Base-by-base conservation (phyloP, 2,329 filamentous ascomycete genomes). In the Fonsecaea erecta region DNA sequence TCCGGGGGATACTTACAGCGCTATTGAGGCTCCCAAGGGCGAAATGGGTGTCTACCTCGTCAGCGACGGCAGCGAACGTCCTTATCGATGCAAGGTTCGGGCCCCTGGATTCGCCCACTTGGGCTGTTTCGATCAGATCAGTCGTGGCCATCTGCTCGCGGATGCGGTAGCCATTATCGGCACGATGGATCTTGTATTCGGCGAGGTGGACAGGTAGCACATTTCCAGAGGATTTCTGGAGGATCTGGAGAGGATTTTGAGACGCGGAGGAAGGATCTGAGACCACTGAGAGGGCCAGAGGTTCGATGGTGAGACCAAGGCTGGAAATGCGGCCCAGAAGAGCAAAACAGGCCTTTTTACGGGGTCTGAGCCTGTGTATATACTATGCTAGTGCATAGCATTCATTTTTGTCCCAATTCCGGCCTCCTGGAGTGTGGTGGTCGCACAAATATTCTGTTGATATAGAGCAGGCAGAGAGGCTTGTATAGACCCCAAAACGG, bases 11-110 rank as follows among this genome's bases (percentile, higher is more conserved):
- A 99, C 95, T 5, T 99, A 99, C 85, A 93, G 90, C 53, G 94
- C 90, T 68, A 99, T 99, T 71, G 95, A 99, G 84, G 95, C 96
- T n/a, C 95, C 95, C 67, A 99, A 99, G 89, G 95, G 95, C 74
- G 95, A 99, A 84, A 99, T 99, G 95, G 95, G 90, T 78, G 95
- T 99, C 52, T 99, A 90, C 78, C 82, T 99, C 58, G 95, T 99
- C 75, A 96, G 91, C 77, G 95, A 99, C 77, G 95, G 95, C 70
- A 95, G 89, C 77, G 95, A 99, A 86, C 86, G 95, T 75, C 95
- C 95, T 53, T 99, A 99, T 83, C 87, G 96, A 75, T 97, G 95
- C 82, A 96, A 97, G 84, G 97, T 99, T 74, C 89, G 95, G 74
- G 94, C 96, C 40, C 95, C 95, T 64, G 95, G 95, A 68, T 99